Evolutionary conservation across 2,329 filamentous ascomycete species (phyloP), one percentile per base, ranked within the genome.

Genomic region (Penicillium sp.): DNA sequence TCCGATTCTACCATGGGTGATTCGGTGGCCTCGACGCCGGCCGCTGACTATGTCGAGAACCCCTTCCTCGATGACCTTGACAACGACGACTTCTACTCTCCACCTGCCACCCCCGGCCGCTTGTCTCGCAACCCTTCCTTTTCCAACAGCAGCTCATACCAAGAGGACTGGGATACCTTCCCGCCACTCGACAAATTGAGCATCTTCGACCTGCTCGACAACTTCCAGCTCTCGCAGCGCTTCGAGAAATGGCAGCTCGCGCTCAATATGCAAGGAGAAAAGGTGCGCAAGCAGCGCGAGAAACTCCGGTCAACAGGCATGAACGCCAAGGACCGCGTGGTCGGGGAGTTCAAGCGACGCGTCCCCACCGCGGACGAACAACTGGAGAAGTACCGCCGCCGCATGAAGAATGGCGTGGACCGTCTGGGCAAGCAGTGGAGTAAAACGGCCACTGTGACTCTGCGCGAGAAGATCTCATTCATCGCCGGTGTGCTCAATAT

Each of bases 401-500:
- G 89, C 53, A 94, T 97, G 90, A 87, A 87, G 60, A 81, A 82
- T 44, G 90, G 87, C 44, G 91, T 97, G n/a, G 92, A 96, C 64
- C 88, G 90, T 60, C 80, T 97, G 30, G 88, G 87, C 54, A 83
- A 81, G 60, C 85, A 85, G 65, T 99, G 92, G 92, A 94, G 89
- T 67, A 89, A 96, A 67, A 90, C 89, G 16, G 90, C 90, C 65
- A 86, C 85, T 8, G 91, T 99, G 62, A 96, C 91, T 1, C 74
- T 89, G 44, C 86, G 92, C 52, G 94, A 99, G 76, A 99, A 99
- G 79, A 78, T 95, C 44, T 92, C 92, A 5, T 99, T 99, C 73
- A 96, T 99, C 56, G 92, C 86, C 54, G 94, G 91, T 64, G 92
- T 96, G 61, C 84, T 96, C 76, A 99, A 99, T 74, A 94, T 99